Evolutionary conservation across 1,284 basidiomycete genomes (phyloP).

Genomic region (Serendipita sp.): DNA sequence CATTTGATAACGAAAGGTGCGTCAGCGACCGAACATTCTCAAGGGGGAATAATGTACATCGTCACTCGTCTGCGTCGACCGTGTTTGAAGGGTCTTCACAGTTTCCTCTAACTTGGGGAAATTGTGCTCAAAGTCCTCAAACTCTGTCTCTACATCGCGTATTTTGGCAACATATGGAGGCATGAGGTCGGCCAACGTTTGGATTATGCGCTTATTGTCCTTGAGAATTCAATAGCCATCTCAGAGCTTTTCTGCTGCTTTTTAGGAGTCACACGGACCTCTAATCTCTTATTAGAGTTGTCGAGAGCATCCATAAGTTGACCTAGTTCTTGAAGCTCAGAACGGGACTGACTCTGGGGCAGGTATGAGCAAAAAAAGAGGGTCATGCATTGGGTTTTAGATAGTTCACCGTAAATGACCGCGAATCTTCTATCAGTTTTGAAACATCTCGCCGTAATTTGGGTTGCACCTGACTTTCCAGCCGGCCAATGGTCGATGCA

Average conservation of each 20-base stretch:
- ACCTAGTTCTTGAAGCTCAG: neutral
- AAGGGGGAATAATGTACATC: neutral
- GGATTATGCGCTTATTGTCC: conserved; percentile 1
- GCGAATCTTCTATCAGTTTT: no score
- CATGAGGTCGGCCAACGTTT: neutral
- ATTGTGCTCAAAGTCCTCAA: conserved; percentile 1
- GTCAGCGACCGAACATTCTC: neutral
- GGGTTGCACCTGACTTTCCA: neutral
- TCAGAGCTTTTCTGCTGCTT: neutral
- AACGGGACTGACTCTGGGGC: neutral
- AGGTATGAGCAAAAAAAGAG: neutral
- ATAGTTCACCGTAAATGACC: no score
- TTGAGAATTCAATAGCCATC: neutral
- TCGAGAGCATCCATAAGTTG: neutral
- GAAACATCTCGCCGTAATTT: no score
- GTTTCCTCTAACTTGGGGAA: neutral
- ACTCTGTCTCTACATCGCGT: conserved; percentile 1
- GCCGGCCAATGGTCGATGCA: neutral
- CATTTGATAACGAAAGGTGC: neutral
- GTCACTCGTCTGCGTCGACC: neutral
- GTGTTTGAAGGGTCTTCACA: neutral
- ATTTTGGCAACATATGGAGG: neutral
- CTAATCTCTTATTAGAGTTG: neutral
- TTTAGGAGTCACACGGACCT: neutral
- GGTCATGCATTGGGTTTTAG: no score